Evolutionary conservation across 345 rosid genomes (phyloP), one percentile per base, ranked within the genome.

Genomic region (Linum lewisii): DNA sequence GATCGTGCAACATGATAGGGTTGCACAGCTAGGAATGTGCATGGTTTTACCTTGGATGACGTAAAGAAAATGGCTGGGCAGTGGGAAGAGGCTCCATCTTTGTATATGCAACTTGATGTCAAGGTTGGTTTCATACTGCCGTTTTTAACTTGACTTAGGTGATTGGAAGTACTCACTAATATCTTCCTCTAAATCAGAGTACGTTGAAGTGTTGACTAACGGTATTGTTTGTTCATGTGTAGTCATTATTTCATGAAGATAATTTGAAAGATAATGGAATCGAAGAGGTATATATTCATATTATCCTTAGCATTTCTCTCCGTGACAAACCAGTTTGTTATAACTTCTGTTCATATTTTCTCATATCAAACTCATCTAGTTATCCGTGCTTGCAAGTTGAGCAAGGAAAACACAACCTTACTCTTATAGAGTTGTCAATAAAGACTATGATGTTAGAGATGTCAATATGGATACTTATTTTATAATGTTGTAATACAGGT

Each of bases 1-100:
- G 29, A 19, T 68, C 58, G 49, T 63, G 47, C 66, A 38, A 55
- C 61, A 66, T 71, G 67, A 57, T 83, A 92, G 98, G 98, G 98
- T 36, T 92, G 98, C 72, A 93, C 98, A 24, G 98, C 95, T 59
- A 84, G 98, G 79, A 88, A 92, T 63, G 78, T 92, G 53, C 96
- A 88, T 68, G 86, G 95, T 54, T 82, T 92, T 76, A 80, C 86
- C 68, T 68, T 82, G 51, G 89, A 83, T 69, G 87, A 84, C 64
- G 79, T 92, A 67, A 83, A 79, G 63, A 71, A 73, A 81, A 92
- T 92, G 96, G 87, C 85, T 49, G 77, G 66, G 60, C 85, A 71
- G 67, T 88, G 95, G 95, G 95, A 92, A 70, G 93, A 88, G 74
- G 81, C 90, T 70, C 94, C 98, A 24, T 63, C 79, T 20, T 70